Evolutionary conservation across 2,329 filamentous ascomycete genomes (phyloP), one percentile per base, ranked within the genome.

Genomic region (Fusarium fracticaudum): DNA sequence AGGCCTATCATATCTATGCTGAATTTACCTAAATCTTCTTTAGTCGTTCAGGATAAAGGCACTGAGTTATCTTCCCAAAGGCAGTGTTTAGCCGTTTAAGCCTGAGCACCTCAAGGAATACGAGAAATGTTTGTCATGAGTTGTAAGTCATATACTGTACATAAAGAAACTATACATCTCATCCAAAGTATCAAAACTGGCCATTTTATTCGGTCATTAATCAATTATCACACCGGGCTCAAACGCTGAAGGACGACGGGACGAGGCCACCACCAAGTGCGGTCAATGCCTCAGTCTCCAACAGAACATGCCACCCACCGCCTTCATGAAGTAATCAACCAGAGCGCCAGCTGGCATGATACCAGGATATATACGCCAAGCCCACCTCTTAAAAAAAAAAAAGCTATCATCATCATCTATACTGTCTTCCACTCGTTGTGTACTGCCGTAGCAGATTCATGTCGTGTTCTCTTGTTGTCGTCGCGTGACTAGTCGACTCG

Each of bases 341-440:
- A 79, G 78, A 80, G 78, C 80, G 76, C 74, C 78, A 79, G 75
- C 74, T 75, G 74, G 79, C 76, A 77, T 76, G 73, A 77, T 78
- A 74, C 76, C 76, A 72, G 76, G 79, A 76, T 77, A 76, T 76
- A 76, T 77, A 77, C 77, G 77, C 76, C 74, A 77, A 76, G 75
- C 76, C 77, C 71, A 71, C 75, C 75, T 79, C 76, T 78, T 79
- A 71, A 64, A 76, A 22, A 22, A 72, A 61, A 47, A 74, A 61
- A 71, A 59, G 58, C 71, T 70, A 60, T 78, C 59, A 61, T 73
- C 73, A 62, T 79, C 74, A 76, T 76, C 72, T 77, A 75, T 78
- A 63, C 72, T 67, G 63, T 76, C 76, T 77, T 77, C 73, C 75
- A 72, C 73, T 77, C 75, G 71, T 78, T 73, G 74, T 77, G 64